A percentile compares a stretch with the other conserved stretches of the same genome.
Conservation (phyloP, 306 rosid genomes). For the Fagus crenata region DNA sequence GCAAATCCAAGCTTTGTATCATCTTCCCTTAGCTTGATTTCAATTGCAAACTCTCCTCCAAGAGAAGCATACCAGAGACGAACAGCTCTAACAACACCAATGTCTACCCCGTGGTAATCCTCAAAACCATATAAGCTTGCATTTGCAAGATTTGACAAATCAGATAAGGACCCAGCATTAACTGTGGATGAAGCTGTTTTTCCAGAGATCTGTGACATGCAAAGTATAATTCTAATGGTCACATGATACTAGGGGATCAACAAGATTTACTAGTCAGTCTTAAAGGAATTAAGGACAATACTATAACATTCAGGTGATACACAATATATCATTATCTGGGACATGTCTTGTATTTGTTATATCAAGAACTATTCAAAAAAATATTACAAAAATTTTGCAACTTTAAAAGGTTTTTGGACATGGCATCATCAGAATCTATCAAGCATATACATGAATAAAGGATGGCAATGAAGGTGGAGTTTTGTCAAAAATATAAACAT, state of each 20-base stretch:
- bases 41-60: constrained; percentile 70
- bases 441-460: not conserved
- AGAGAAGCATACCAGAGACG: constrained; percentile 92
- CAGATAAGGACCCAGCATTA: constrained; percentile 81
- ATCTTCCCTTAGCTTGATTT: constrained; percentile 63
- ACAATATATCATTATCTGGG: too few relatives aligned
- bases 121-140: constrained; percentile 90
- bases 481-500: not conserved
- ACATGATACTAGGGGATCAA: not conserved
- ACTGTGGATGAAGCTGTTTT: constrained; percentile 89
- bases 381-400: not conserved
- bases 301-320: not conserved
- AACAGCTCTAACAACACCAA: constrained; percentile 81
- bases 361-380: not conserved
- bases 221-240: not conserved
- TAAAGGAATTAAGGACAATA: not conserved
- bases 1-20: constrained; percentile 84
- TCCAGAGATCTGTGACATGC: constrained; percentile 72
- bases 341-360: not conserved
- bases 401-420: not conserved
- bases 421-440: not conserved
- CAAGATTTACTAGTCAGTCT: not conserved
- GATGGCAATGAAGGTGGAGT: not conserved
- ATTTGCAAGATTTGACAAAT: constrained; percentile 71
- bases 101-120: constrained; percentile 90